Percentiles rank a stretch among this genome's conserved stretches.
Conservation (phyloP, 1,139 yeast genomes). For the Magnusiomyces sp. region DNA sequence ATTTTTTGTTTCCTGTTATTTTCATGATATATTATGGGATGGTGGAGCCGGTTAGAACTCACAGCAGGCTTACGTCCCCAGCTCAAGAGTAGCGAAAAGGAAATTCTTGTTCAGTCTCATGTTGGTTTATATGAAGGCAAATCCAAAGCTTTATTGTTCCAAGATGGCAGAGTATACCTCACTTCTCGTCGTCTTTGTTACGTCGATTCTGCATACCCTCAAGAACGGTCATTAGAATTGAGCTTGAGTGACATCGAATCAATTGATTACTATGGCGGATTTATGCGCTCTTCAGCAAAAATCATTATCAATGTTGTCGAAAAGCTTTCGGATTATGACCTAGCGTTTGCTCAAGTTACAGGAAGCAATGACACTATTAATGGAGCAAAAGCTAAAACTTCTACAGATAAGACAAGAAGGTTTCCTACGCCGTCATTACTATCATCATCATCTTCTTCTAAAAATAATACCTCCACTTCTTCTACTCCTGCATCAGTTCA, state of each 20-base stretch:
- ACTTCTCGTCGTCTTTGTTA: slow-evolving; percentile 69
- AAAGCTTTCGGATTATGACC: too few relatives aligned
- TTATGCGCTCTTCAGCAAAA: slow-evolving; percentile 73
- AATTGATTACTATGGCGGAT: slow-evolving; percentile 45
- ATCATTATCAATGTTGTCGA: slow-evolving; percentile 37
- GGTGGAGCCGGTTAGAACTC: slow-evolving; percentile 39
- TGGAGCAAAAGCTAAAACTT: too few relatives aligned
- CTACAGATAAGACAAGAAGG: background rate
- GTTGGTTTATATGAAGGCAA: slow-evolving; percentile 39
- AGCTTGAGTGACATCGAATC: slow-evolving; percentile 40
- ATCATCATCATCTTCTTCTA: background rate
- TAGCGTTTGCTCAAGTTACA: slow-evolving; percentile 3
- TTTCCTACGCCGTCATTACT: background rate
- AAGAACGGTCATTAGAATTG: slow-evolving; percentile 42
- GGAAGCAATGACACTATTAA: background rate
- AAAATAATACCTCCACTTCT: background rate
- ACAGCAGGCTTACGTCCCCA: slow-evolving; percentile 43
- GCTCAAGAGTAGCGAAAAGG: slow-evolving; percentile 37
- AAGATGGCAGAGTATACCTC: slow-evolving; percentile 68
- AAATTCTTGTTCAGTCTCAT: slow-evolving; percentile 30
- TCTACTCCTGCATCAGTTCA: background rate
- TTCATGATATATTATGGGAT: slow-evolving; percentile 7
- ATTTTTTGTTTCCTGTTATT: background rate
- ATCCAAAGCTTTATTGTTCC: slow-evolving; percentile 52
- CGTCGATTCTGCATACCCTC: slow-evolving; percentile 46